Evolutionary conservation across 2,329 filamentous ascomycete genomes (phyloP).

Genomic region (Cordyceps militaris): DNA sequence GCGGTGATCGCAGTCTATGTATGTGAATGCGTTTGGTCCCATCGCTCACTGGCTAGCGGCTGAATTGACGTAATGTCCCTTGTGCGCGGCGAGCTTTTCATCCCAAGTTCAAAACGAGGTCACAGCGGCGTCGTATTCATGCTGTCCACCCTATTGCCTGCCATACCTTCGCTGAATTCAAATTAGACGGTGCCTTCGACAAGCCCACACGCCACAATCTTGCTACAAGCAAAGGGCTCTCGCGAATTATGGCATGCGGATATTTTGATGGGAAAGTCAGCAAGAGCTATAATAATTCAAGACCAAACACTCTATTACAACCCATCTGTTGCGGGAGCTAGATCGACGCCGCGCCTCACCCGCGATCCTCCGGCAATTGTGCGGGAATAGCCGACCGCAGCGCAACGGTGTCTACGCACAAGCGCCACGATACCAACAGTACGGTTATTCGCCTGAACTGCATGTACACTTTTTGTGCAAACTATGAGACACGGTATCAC

Average conservation of each 20-base stretch:
- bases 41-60: not conserved
- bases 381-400: not conserved
- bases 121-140: not conserved
- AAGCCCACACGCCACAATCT: not conserved
- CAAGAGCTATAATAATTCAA: not conserved
- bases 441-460: no score
- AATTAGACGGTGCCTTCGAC: not conserved
- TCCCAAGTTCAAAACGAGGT: not conserved
- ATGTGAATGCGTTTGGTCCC: not conserved
- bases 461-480: no score
- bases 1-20: not conserved
- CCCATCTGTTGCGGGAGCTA: not conserved
- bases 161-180: not conserved
- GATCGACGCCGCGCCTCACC: not conserved
- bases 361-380: not conserved
- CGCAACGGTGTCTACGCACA: not conserved
- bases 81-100: not conserved
- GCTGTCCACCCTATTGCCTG: not conserved
- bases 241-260: not conserved
- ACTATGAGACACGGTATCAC: no score
- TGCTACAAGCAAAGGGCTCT: no score
- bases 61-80: not conserved
- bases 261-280: not conserved
- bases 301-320: not conserved
- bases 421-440: no score